phyloP scores from a whole-genome alignment of 139 green algal genomes.

The Zygnema circumcarinatum region DNA sequence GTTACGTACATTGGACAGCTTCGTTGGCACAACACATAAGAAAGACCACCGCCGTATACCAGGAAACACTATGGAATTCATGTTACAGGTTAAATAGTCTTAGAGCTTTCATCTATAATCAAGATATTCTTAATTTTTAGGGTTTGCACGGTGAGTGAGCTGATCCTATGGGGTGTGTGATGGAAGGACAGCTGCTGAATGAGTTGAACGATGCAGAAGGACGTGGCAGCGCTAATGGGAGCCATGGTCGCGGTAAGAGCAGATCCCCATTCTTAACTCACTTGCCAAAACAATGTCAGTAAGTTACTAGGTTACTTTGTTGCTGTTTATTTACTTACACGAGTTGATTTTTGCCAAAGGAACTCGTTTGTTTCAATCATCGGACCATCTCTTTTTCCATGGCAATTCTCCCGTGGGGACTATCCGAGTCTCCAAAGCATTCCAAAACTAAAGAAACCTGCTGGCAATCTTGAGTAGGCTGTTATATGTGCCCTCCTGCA shows the following conservation, averaged over 20 bases:
- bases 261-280: background rate
- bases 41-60: no score
- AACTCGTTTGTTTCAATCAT: background rate
- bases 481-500: background rate
- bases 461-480: background rate
- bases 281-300: background rate
- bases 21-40: no score
- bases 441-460: conserved; percentile 1
- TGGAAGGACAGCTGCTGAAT: background rate
- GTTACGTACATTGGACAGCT: background rate
- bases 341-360: background rate
- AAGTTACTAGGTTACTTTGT: background rate
- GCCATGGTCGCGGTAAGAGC: background rate
- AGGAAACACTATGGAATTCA: no score
- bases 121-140: background rate
- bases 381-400: background rate
- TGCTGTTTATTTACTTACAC: background rate
- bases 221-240: background rate
- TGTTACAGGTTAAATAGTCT: no score
- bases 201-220: background rate
- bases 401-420: no score
- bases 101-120: no score
- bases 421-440: background rate
- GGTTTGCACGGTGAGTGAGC: background rate
- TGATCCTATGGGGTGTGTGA: background rate